Evolutionary conservation across 139 green algal species (phyloP).

Genomic region (Monoraphidium neglectum): DNA sequence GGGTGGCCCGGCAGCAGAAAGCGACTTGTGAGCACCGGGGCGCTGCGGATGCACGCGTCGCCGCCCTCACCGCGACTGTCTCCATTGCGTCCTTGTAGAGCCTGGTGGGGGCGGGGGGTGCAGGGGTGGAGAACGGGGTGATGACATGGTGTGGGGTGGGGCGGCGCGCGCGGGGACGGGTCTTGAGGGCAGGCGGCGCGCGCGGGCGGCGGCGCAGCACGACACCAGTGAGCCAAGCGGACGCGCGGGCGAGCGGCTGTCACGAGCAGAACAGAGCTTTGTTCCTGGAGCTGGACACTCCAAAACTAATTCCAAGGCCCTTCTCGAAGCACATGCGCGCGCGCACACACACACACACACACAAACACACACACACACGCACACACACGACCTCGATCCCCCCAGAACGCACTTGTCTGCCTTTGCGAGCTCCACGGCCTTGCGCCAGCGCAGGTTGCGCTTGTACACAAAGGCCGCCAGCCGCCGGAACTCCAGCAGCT

Average conservation of each 20-base stretch:
- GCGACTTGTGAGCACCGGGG: too few species aligned
- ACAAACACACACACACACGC: not conserved
- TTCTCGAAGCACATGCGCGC: not conserved
- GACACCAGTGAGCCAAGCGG: not conserved
- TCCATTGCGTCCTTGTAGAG: slow-evolving; percentile 93
- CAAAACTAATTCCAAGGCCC: too few species aligned
- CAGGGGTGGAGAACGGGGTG: not conserved
- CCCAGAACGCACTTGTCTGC: slow-evolving; percentile 53
- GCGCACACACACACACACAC: not conserved
- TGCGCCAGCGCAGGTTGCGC: slow-evolving; percentile 85
- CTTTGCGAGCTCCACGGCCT: slow-evolving; percentile 89
- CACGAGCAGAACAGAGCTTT: too few species aligned
- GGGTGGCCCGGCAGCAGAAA: too few species aligned
- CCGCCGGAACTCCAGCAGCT: slow-evolving; percentile 96
- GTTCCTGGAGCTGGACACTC: too few species aligned
- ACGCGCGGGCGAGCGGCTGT: not conserved
- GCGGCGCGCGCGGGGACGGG: too few species aligned
- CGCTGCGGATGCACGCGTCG: too few species aligned
- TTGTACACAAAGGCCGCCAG: slow-evolving; percentile 94
- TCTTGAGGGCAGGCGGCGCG: too few species aligned
- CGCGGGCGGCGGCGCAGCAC: too few species aligned
- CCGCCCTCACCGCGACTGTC: slow-evolving; percentile 82
- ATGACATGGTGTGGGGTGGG: too few species aligned
- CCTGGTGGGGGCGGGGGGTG: not conserved
- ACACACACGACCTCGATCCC: not conserved